Evolutionary conservation across 306 rosid genomes (phyloP).

Genomic region (Medicago lupulina): DNA sequence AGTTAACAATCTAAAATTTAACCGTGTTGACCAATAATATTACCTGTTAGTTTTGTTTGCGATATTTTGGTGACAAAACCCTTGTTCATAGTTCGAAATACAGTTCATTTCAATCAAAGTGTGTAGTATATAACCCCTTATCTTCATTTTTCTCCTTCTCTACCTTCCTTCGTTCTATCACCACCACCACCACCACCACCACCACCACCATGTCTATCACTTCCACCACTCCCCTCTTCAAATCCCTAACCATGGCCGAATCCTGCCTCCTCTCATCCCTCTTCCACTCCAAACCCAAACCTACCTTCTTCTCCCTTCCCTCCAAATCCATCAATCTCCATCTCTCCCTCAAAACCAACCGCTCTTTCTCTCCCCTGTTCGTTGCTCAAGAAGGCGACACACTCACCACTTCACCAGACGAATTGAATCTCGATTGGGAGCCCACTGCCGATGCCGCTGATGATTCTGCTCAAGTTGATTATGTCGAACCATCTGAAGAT

Average conservation of each 20-base stretch:
- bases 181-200: conserved; percentile 25
- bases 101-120: too few relatives aligned
- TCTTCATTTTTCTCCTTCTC: background rate
- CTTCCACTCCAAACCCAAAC: conserved; percentile 48
- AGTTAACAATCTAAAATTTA: too few relatives aligned
- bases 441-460: background rate
- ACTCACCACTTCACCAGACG: conserved; percentile 48
- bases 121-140: background rate
- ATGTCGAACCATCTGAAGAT: conserved; percentile 69
- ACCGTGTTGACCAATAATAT: too few relatives aligned
- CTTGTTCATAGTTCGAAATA: too few relatives aligned
- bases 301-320: conserved; percentile 49
- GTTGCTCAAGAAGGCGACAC: conserved; percentile 69
- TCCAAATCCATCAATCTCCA: conserved; percentile 66
- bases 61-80: too few relatives aligned
- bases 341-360: conserved; percentile 29
- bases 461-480: conserved; percentile 40
- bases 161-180: too few relatives aligned
- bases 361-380: conserved; percentile 47
- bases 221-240: conserved; percentile 43
- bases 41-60: too few relatives aligned
- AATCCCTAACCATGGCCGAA: conserved; percentile 61
- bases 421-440: conserved; percentile 52
- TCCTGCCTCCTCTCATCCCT: conserved; percentile 55
- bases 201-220: conserved; percentile 61